Evolutionary conservation across 106 monocot genomes (phyloP), one percentile per base, ranked within the genome.

Genomic region (Dendrobium huoshanense): DNA sequence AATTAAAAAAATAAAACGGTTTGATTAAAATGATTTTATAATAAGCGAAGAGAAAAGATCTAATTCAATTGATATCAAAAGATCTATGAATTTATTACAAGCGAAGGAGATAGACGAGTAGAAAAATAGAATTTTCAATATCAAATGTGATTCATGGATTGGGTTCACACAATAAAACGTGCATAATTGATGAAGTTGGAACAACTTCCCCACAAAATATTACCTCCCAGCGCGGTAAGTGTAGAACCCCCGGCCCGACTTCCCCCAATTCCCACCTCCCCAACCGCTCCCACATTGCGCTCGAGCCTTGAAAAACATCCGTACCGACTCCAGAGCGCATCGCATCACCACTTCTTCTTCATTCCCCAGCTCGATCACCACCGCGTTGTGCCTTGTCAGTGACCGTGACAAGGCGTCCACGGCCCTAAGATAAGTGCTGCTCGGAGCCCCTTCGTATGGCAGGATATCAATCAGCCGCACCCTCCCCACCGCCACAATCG

Each of bases 291-390:
- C 77, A 31, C 81, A 77, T 27, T 79, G 81, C 17, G 78, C 86
- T 77, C 79, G 87, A 2, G 88, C 84, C 84, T 80, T 88, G 67
- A 90, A 96, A 72, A 81, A 96, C 89, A 93, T 87, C 88, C 87
- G 84, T 58, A 51, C 88, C 4, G 91, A 91, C 80, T 96, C 93
- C 75, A 96, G 74, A 17, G 93, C 91, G 77, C 93, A 96, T 18
- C 91, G 81, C 22, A 93, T 19, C 29, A 91, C 80, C 79, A 89
- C 80, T 15, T 89, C 79, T 24, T 94, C 94, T 56, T 89, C 87
- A 41, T 42, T 41, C 48, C 84, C 85, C 15, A 91, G 85, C 89
- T 94, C 94, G 74, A 94, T 85, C 80, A 94, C 77, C 68, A 44
- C 94, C 7, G 94, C 94, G 78, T 94, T 94, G 80, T 89, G 84